Evolutionary conservation across 1,139 yeast species (phyloP).

Genomic region (Taphrina populina): DNA sequence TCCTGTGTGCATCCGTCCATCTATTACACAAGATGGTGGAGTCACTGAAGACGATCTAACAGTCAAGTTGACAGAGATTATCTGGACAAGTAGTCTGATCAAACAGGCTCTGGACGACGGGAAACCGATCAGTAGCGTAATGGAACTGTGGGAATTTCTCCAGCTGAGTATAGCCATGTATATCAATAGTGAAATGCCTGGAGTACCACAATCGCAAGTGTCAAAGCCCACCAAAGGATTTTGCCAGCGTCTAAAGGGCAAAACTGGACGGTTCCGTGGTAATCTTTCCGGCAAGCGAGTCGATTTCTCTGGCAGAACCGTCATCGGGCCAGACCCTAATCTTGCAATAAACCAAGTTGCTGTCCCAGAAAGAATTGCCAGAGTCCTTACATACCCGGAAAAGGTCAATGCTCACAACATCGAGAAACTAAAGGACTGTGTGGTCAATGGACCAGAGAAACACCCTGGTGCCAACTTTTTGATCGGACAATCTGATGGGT

Average conservation of each 20-base stretch:
- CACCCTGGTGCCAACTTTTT: constrained; percentile 98
- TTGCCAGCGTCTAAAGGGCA: constrained; percentile 96
- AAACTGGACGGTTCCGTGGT: constrained; percentile 98
- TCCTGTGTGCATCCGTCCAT: constrained; percentile 97
- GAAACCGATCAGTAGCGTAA: constrained; percentile 80
- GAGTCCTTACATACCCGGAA: constrained; percentile 93
- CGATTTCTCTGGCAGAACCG: constrained; percentile 97
- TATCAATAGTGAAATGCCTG: constrained; percentile 84
- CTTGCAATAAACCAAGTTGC: constrained; percentile 85
- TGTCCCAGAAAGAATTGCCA: constrained; percentile 95
- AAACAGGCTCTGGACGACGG: constrained; percentile 95
- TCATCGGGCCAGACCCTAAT: constrained; percentile 98
- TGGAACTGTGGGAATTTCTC: constrained; percentile 98
- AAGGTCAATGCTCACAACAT: constrained; percentile 85
- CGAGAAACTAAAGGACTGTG: constrained; percentile 67
- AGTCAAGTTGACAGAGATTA: constrained; percentile 91
- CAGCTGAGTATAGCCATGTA: constrained; percentile 96
- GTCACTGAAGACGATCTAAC: constrained; percentile 97
- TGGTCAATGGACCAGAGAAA: constrained; percentile 78
- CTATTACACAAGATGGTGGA: constrained; percentile 91
- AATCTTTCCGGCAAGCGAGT: constrained; percentile 97
- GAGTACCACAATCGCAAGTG: constrained; percentile 45
- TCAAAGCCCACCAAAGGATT: constrained; percentile 85
- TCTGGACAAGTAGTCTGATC: constrained; percentile 90
- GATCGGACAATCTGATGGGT: constrained; percentile 75